A percentile compares a stretch with the other conserved stretches of the same genome.
phyloP scores from a whole-genome alignment of 1,284 basidiomycete species.

The Melampsora occidentalis region DNA sequence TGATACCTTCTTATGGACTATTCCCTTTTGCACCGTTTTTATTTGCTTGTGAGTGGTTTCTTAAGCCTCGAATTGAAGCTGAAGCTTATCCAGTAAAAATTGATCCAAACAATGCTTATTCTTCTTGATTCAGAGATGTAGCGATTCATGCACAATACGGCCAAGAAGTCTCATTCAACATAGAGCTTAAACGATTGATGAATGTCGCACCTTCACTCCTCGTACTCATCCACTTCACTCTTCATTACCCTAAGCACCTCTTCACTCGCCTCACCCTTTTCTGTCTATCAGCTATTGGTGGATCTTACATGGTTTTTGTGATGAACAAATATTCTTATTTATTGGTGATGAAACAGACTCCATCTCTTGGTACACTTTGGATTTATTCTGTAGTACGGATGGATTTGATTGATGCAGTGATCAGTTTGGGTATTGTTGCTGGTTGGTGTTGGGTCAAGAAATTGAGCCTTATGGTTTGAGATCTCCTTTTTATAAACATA shows the following conservation, averaged over 20 bases:
- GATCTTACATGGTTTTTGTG: conserved; percentile 45
- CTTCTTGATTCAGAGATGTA: conserved; percentile 29
- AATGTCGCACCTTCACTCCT: conserved; percentile 36
- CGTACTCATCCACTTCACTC: conserved; percentile 44
- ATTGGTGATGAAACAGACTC: conserved; percentile 51
- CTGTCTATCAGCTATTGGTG: conserved; percentile 45
- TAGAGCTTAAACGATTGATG: conserved; percentile 12
- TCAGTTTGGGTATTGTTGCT: conserved; percentile 50
- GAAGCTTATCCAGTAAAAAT: not conserved
- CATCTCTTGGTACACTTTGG: conserved; percentile 54
- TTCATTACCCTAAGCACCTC: conserved; percentile 41
- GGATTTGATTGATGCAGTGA: conserved; percentile 50
- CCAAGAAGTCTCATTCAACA: conserved; percentile 19
- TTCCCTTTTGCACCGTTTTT: conserved; percentile 38
- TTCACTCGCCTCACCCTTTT: conserved; percentile 44
- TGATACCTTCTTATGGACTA: conserved; percentile 38
- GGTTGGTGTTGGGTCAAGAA: conserved; percentile 47
- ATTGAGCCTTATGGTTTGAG: conserved; percentile 46
- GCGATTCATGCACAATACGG: conserved; percentile 43
- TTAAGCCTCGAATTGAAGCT: not conserved
- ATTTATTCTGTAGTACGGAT: conserved; percentile 52
- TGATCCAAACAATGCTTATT: not conserved
- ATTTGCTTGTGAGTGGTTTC: conserved; percentile 39
- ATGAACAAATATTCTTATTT: conserved; percentile 49
- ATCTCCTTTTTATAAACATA: not conserved